Evolutionary conservation across 495 filamentous ascomycete species (phyloP).

Genomic region (Aspergillus bertholletiae): DNA sequence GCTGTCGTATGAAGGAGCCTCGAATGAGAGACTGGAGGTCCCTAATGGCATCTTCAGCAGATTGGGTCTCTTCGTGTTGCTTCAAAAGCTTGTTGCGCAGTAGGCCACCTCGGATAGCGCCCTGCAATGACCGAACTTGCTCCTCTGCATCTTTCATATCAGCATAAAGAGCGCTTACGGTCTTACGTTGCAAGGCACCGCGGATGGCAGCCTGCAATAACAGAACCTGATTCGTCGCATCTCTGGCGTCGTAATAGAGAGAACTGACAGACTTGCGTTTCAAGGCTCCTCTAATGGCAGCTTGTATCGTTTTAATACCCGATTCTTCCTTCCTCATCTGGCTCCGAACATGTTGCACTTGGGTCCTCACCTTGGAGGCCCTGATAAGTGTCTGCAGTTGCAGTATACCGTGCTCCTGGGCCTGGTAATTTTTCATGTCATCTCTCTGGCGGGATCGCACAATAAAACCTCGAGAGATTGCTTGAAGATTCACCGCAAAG

Average conservation of each 20-base stretch:
- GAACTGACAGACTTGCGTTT: conserved; percentile 43
- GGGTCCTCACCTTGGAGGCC: conserved; percentile 67
- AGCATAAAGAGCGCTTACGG: conserved; percentile 43
- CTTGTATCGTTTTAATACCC: conserved; percentile 57
- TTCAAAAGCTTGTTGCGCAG: conserved; percentile 36
- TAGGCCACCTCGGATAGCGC: conserved; percentile 58
- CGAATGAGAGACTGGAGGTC: conserved; percentile 63
- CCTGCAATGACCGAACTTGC: conserved; percentile 62
- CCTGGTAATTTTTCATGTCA: conserved; percentile 64
- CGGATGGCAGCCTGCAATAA: conserved; percentile 71
- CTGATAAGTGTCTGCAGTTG: conserved; percentile 81
- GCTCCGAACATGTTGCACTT: conserved; percentile 61
- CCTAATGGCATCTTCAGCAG: conserved; percentile 42
- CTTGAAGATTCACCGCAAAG: conserved; percentile 76
- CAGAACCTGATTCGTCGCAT: conserved; percentile 46
- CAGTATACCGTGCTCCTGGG: conserved; percentile 67
- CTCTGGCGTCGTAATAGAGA: conserved; percentile 44
- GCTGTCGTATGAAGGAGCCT: conserved; percentile 43
- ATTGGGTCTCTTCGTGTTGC: conserved; percentile 37
- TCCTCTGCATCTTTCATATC: conserved; percentile 43
- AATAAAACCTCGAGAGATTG: conserved; percentile 74
- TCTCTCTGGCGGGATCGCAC: conserved; percentile 59
- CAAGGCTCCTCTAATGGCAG: conserved; percentile 60
- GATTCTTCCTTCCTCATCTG: conserved; percentile 55
- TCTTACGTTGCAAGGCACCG: conserved; percentile 51